Evolutionary conservation across 1,284 basidiomycete genomes (phyloP), one percentile per base, ranked within the genome.

Genomic region (Austroboletus niveus): DNA sequence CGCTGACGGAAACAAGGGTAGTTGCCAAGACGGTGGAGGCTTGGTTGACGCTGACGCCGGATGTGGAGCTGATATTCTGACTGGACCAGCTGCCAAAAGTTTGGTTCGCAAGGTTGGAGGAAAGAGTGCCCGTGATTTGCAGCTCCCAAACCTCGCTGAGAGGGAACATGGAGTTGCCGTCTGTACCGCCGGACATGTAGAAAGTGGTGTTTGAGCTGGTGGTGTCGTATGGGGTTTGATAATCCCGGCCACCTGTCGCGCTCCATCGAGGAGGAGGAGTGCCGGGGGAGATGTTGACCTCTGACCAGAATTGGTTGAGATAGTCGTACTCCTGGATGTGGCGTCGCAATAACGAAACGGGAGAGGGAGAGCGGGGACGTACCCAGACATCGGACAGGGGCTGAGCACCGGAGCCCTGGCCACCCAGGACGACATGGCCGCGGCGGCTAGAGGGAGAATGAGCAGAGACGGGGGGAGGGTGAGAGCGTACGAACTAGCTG

Each of bases 311-410:
- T 54, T 87, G 74, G 57, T 81, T 82, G 51, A 65, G 77, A 59
- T 84, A 90, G 66, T 89, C 85, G 60, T 76, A 91, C 69, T 87
- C 87, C 87, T 88, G 63, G 45, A 14, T 34, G 45, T 3, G 15
- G 45, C 1, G 31, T 69, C 48, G 59, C 17, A 31, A 42, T 29
- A 15, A 38, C 32, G 30, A 6, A 8, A 14, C 5, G 15, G 8
- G 41, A 17, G 11, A 20, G 9, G 39, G 20, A 24, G 2, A 35
- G 9, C 22, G 51, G 40, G 32, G 32, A 51, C 79, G 55, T 66
- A 89, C 88, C 87, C 88, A 91, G 52, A 83, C 76, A 61, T 90
- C 89, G 5, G 76, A 74, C 53, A 89, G 68, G 9, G 83, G 72
- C 35, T 71, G 64, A 10, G 75, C 77, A 57, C 79, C 67, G 20